Evolutionary conservation across 192 early-diverging fungal species (phyloP), one percentile per base, ranked within the genome.

Genomic region (Mortierella hygrophila): DNA sequence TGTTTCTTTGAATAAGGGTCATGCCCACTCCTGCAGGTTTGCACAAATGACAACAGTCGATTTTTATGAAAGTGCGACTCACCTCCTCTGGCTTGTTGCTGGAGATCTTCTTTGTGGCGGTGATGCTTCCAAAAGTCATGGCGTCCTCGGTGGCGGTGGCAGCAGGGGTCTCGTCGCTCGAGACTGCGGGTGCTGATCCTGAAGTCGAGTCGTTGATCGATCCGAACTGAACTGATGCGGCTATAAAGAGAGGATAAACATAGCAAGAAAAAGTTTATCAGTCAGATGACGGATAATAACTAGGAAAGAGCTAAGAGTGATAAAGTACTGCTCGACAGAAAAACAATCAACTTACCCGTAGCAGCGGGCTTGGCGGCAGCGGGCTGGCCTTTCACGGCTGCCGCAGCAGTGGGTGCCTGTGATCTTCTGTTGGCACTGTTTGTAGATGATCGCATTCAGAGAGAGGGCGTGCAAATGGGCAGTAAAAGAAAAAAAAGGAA

Each of bases 201-300:
- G 82, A 72, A 20, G 77, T 68, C 44, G 89, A 60, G 57, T 91
- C 85, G 78, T 87, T 83, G 70, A 90, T 79, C 3, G 89, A 90
- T 71, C 89, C 89, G 79, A 90, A 90, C 32, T 78, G 82, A 75
- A 90, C 85, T 7, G 86, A 76, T 32, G 83, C 57, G 41, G 74
- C 79, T 86, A 73, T 10, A 68, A 38, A 10, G 38, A 72, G n/a
- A 65, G 7, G 10, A 57, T 38, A 49, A 32, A 41, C 10, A 42
- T 41, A 40, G 44, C 37, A 23, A 42, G 8, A 60, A 42, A 75
- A 41, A 18, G 8, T 0, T 38, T 32, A 35, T 40, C 38, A 40
- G 68, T 70, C 38, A 70, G 68, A 40, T 72, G 15, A 35, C n/a
- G 37, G 6, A 2, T 46, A 2, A 3, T 13, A 49, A 16, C 18